phyloP scores from a whole-genome alignment of 202 grass and related monocot species.

The Dendrocalamus latiflorus region DNA sequence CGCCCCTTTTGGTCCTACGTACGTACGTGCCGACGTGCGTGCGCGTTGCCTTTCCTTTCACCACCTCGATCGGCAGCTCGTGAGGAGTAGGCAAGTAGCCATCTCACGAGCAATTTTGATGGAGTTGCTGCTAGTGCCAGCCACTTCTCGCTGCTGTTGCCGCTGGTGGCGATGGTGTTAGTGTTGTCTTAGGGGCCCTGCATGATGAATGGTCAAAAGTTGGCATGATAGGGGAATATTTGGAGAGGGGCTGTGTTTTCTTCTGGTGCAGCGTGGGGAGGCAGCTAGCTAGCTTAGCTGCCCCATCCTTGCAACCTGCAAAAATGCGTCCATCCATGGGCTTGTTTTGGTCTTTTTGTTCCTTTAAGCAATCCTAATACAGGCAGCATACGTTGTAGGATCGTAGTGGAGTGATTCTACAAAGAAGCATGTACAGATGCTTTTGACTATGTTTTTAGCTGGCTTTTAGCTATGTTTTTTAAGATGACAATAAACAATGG shows the following conservation, averaged over 20 bases:
- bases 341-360: background rate
- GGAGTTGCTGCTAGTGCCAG: background rate
- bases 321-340: background rate
- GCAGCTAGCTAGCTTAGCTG: background rate
- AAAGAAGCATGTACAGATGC: too few species aligned
- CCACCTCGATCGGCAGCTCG: background rate
- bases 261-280: conserved; percentile 26
- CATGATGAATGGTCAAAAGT: conserved; percentile 41
- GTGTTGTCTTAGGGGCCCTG: conserved; percentile 7
- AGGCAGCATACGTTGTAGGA: background rate
- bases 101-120: conserved; percentile 1
- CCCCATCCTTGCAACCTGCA: background rate
- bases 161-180: background rate
- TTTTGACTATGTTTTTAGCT: too few species aligned
- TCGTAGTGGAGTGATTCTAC: too few species aligned
- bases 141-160: background rate
- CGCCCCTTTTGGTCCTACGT: conserved; percentile 14
- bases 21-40: background rate
- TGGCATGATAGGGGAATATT: conserved; percentile 54
- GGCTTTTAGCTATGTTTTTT: too few species aligned
- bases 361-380: background rate
- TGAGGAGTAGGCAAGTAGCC: background rate
- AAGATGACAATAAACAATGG: accelerated
- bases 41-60: background rate
- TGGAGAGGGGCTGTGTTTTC: conserved; percentile 35